Base-by-base conservation (phyloP, 768 basidiomycete genomes). In the Coprinopsis strossmayeri region DNA sequence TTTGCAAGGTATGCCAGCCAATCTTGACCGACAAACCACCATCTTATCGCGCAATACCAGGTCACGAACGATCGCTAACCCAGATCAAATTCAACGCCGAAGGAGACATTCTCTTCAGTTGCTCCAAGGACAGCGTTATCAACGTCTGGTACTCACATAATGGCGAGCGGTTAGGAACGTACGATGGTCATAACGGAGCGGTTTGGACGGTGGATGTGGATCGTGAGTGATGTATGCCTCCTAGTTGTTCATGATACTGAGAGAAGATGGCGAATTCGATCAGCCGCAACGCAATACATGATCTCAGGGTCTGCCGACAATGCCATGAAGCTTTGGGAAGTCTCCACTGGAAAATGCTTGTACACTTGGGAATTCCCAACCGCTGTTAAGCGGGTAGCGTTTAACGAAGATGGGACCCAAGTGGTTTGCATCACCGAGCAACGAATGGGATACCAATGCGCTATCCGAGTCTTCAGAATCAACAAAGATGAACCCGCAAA, bases 71-170 rank as follows among this genome's bases (percentile, higher is more conserved):
- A 61, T 88, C 95, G 44, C 73, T 98, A 60, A 97, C 94, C 5
- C 92, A 97, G 71, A 89, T 97, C 78, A 92, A 91, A 72, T 98
- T 91, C 77, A 99, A 97, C 71, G 67, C 74, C 46, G 96, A 98
- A 62, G 96, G 96, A 55, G 96, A 98, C 69, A 76, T 99, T 13
- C 75, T 99, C 44, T 96, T 99, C 68, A 85, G 92, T 20, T 91
- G 87, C 62, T 92, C 91, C 57, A 99, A 99, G 76, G 96, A 99
- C 65, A 79, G 87, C 59, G 66, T 90, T 57, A 89, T 97, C 65
- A 97, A 96, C 63, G 93, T 91, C 44, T 98, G 95, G 95, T 96
- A 79, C 65, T 85, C 93, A 11, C 91, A 95, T 59, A 99, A 99
- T 59, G 96, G 96, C 44, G 96, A 98, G 73, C 77, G 96, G 50